These are phyloP conservation scores for Tetrastigma voinierianum DNA, from an alignment of 164 flowering plant genomes.

Conservation along the genomic window DNA sequence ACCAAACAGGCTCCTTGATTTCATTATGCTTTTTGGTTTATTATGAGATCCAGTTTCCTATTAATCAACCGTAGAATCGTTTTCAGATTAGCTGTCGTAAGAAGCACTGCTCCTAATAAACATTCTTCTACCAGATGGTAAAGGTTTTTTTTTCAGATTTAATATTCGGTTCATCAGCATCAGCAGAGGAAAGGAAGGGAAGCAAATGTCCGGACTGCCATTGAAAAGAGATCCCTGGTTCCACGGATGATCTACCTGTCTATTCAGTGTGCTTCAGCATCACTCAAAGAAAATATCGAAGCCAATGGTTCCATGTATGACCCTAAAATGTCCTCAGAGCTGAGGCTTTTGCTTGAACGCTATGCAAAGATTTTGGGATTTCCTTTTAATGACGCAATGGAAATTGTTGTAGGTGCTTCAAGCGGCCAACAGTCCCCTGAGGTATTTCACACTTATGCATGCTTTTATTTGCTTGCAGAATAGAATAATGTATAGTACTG, in stretches of 20 bases:
- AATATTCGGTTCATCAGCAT: conserved; percentile 15
- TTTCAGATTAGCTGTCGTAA: too few species aligned
- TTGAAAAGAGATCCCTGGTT: conserved; percentile 71
- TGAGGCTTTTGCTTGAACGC: conserved; percentile 63
- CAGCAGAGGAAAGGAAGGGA: conserved; percentile 44
- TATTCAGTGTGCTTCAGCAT: conserved; percentile 57
- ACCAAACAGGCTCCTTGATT: too few species aligned
- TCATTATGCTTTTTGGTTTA: too few species aligned
- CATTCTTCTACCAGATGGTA: neutral
- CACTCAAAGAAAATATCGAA: conserved; percentile 50
- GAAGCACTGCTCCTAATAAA: too few species aligned
- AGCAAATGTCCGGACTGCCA: conserved; percentile 25
- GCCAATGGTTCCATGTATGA: conserved; percentile 55
- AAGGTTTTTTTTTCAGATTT: neutral
- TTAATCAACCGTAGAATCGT: too few species aligned
- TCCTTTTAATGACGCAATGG: conserved; percentile 58
- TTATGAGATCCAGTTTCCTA: too few species aligned
- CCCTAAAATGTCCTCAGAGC: conserved; percentile 42
- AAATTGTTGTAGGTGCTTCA: conserved; percentile 39
- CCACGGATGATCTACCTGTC: conserved; percentile 78
- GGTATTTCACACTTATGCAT: conserved; percentile 48
- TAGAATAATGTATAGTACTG: too few species aligned
- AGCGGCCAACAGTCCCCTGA: conserved; percentile 36
- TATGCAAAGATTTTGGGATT: conserved; percentile 65
- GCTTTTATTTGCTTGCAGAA: too few species aligned